Conservation (phyloP, 1,139 yeast genomes). For the Citeromyces hawaiiensis region DNA sequence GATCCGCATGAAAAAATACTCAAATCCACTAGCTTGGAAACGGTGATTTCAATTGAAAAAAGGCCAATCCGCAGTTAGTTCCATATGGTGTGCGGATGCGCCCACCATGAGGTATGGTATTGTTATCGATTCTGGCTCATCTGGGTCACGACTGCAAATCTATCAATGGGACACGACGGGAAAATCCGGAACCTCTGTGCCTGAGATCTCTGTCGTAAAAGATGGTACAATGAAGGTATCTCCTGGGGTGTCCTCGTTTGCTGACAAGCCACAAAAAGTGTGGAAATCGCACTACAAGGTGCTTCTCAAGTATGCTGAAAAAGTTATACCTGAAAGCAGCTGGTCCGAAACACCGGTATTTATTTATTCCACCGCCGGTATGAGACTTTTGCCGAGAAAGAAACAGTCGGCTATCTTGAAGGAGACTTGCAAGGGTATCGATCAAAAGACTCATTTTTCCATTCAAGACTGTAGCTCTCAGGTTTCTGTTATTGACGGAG, state of each 20-base stretch:
- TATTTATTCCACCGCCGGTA: constrained; percentile 73
- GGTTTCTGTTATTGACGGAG: constrained; percentile 67
- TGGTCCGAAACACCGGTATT: constrained; percentile 53
- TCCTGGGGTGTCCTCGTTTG: constrained; percentile 60
- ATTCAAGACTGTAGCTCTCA: constrained; percentile 42
- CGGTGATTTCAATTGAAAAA: no score
- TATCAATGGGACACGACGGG: constrained; percentile 50
- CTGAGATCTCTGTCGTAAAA: constrained; percentile 42
- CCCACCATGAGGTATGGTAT: constrained; percentile 36
- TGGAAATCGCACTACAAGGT: constrained; percentile 49
- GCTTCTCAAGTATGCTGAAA: constrained; percentile 43
- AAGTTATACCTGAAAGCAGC: constrained; percentile 39
- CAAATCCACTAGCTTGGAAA: no score
- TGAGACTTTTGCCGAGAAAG: constrained; percentile 42
- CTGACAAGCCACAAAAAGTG: constrained; percentile 30
- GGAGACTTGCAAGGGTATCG: constrained; percentile 36
- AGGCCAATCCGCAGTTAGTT: no score
- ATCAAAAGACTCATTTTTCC: constrained; percentile 32
- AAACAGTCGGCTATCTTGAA: constrained; percentile 28
- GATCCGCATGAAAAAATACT: no score
- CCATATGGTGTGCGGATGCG: no score
- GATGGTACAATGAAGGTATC: constrained; percentile 49
- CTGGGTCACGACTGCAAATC: constrained; percentile 64
- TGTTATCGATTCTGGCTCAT: constrained; percentile 72
- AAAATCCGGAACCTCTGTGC: constrained; percentile 32